These are phyloP conservation scores for Arctium minus DNA, from an alignment of 129 eudicot species.

Conservation along the genomic window DNA sequence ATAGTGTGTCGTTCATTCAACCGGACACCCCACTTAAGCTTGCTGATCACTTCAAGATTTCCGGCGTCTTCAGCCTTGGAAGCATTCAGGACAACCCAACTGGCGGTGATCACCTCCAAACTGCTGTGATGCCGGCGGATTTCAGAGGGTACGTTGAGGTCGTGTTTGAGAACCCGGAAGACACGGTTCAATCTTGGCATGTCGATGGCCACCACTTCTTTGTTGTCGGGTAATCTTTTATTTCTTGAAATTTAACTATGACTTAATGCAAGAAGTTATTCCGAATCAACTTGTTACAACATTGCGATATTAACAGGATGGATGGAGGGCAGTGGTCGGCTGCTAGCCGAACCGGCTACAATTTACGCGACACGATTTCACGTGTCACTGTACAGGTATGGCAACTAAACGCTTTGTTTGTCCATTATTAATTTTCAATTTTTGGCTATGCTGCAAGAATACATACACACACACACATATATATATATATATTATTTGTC, in stretches of 20 bases:
- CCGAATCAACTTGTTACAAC: not conserved
- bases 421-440: not conserved
- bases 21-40: slow-evolving; percentile 75
- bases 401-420: not conserved
- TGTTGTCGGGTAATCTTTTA: slow-evolving; percentile 57
- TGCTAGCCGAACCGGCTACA: slow-evolving; percentile 54
- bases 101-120: slow-evolving; percentile 49
- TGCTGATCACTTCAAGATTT: slow-evolving; percentile 72
- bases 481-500: no score
- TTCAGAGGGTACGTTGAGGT: slow-evolving; percentile 59
- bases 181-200: slow-evolving; percentile 60
- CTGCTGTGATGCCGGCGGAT: slow-evolving; percentile 63
- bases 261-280: not conserved
- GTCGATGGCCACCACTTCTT: slow-evolving; percentile 76
- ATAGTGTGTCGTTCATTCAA: slow-evolving; percentile 48
- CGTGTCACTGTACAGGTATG: slow-evolving; percentile 79
- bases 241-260: not conserved
- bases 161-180: slow-evolving; percentile 64
- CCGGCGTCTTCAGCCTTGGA: slow-evolving; percentile 65
- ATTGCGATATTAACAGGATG: slow-evolving; percentile 41
- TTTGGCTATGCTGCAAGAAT: not conserved
- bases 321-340: slow-evolving; percentile 78
- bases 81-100: slow-evolving; percentile 52
- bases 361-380: slow-evolving; percentile 63
- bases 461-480: not conserved